Evolutionary conservation across 208 protist species (phyloP), one percentile per base, ranked within the genome.

Genomic region (Phytomonas sp.): DNA sequence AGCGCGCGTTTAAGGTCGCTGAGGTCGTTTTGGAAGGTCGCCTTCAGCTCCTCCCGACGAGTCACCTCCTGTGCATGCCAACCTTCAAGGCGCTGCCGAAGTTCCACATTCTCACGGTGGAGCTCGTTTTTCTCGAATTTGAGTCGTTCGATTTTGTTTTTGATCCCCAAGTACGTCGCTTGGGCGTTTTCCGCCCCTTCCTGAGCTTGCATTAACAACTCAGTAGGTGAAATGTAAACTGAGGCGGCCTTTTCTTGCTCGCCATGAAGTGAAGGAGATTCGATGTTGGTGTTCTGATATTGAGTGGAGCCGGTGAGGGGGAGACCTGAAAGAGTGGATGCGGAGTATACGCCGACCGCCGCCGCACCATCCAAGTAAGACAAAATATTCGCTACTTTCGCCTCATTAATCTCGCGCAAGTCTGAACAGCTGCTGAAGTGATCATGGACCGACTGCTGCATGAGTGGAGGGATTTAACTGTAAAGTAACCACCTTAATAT

Each of bases 331-430:
- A 14, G 6, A 29, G 6, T 12, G 49, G 19, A 32, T 61, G 36
- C 5, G 37, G 42, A 0, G 37, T 69, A 16, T 40, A 0, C 42
- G 56, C 56, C 19, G 29, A 63, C 34, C 11, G 67, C 45, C 4
- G 76, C 73, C 45, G 81, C 82, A 32, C 52, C 75, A 66, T 95
- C 84, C 3, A 95, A 79, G 70, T 95, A 95, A 36, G 86, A 80
- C 26, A 95, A 78, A 33, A 95, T 93, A 70, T 93, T 90, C 10
- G 82, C 80, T 29, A 92, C 91, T 66, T 92, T 96, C 29, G 87
- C 87, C 30, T 94, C 87, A 67, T 96, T 96, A 33, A 96, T 84
- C 72, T 96, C 85, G 3, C 83, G 82, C n/a, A 95, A 72, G 61
- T 93, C 87, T 23, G 90, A 92, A 71, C 82, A 85, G 40, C 75